A percentile compares a stretch with the other conserved stretches of the same genome.
Evolutionary conservation across 371 early-diverging fungal species (phyloP).

Genomic region (Quaeritorhiza haematococci): DNA sequence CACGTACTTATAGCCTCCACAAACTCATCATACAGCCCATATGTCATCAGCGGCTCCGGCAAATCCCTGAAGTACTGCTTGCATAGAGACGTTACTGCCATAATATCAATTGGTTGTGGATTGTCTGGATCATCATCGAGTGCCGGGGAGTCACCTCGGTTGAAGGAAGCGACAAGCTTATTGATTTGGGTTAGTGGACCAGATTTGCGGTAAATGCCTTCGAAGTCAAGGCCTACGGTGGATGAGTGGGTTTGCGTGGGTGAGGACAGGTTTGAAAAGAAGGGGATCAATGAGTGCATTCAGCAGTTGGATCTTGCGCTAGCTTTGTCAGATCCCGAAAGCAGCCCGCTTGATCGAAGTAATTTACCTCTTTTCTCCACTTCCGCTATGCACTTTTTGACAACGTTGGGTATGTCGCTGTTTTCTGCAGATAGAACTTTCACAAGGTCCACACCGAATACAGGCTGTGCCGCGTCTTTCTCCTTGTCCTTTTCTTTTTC

Average conservation of each 20-base stretch:
- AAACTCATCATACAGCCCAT: conserved; percentile 18
- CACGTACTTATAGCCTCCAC: conserved; percentile 14
- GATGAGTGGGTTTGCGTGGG: no score
- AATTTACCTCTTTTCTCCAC: conserved; percentile 58
- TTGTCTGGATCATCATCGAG: conserved; percentile 40
- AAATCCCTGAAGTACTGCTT: conserved; percentile 42
- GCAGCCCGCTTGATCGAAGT: not conserved
- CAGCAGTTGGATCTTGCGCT: no score
- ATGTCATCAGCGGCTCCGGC: conserved; percentile 29
- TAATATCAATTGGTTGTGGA: conserved; percentile 24
- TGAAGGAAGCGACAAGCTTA: conserved; percentile 38
- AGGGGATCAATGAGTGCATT: no score
- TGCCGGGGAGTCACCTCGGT: conserved; percentile 44
- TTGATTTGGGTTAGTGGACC: conserved; percentile 82
- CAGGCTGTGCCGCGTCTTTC: conserved; percentile 5
- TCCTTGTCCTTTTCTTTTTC: not conserved
- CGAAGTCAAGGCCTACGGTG: conserved; percentile 73
- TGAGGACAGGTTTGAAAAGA: no score
- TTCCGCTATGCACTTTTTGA: conserved; percentile 67
- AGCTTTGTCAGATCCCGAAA: no score
- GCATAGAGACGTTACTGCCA: conserved; percentile 32
- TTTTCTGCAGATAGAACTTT: conserved; percentile 51
- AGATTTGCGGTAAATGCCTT: conserved; percentile 91
- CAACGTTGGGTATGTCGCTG: conserved; percentile 60
- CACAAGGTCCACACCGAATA: conserved; percentile 58